These are phyloP conservation scores for Pneumocystis wakefieldiae DNA, from an alignment of 1,139 yeast genomes.

Conservation along the genomic window DNA sequence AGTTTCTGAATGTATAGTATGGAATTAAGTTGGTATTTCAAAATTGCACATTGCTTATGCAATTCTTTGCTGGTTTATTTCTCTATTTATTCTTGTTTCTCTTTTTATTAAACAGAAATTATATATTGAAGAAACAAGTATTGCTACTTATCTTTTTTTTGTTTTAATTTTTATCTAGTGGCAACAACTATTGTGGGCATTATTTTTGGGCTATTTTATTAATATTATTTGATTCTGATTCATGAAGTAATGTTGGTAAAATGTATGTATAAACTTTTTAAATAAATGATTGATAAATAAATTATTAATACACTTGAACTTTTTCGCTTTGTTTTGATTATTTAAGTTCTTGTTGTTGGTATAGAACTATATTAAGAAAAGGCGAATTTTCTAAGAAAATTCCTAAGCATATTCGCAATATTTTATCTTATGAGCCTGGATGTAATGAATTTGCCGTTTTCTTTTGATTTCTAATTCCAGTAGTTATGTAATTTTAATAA, in stretches of 20 bases:
- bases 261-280: conserved; percentile 29
- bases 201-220: conserved; percentile 82
- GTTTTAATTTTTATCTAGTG: conserved; percentile 21
- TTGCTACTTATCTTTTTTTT: conserved; percentile 2
- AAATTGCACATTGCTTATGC: conserved; percentile 84
- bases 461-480: conserved; percentile 54
- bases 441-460: conserved; percentile 98
- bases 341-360: conserved; percentile 94
- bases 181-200: conserved; percentile 86
- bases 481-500: conserved; percentile 20
- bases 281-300: conserved; percentile 78
- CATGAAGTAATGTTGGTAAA: conserved; percentile 19
- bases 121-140: conserved; percentile 76
- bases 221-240: conserved; percentile 18
- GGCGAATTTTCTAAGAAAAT: conserved; percentile 95
- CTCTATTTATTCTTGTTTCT: conserved; percentile 77
- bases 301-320: conserved; percentile 71
- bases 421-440: conserved; percentile 86
- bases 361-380: conserved; percentile 95
- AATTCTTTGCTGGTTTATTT: conserved; percentile 75
- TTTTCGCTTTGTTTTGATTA: conserved; percentile 72
- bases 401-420: conserved; percentile 87
- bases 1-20: conserved; percentile 33
- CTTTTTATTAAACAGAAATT: conserved; percentile 76
- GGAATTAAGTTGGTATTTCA: conserved; percentile 44